These are phyloP conservation scores for Leishmania martiniquensis DNA, from an alignment of 208 protist species.

Conservation along the genomic window DNA sequence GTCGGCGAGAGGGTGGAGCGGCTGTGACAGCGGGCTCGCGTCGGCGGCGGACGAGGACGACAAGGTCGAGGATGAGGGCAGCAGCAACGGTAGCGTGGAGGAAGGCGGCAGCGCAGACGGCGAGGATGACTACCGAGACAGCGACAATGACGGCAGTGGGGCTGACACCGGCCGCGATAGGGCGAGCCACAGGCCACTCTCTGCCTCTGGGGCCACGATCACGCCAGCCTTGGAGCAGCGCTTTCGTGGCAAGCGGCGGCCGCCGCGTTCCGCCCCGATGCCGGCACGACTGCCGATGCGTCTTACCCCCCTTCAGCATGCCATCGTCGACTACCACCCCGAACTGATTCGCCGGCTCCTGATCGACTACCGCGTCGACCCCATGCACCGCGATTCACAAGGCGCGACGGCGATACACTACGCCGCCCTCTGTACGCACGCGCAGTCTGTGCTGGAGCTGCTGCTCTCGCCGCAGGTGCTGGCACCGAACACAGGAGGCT, in stretches of 20 bases:
- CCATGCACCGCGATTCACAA: slow-evolving; percentile 69
- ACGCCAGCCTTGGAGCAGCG: background rate
- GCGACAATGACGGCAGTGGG: background rate
- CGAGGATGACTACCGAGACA: background rate
- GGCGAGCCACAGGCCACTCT: background rate
- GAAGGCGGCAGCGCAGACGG: background rate
- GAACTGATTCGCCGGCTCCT: slow-evolving; percentile 80
- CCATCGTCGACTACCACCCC: slow-evolving; percentile 81
- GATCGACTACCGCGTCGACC: slow-evolving; percentile 70
- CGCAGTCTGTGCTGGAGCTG: slow-evolving; percentile 56
- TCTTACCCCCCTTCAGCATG: slow-evolving; percentile 73
- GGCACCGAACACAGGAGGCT: background rate
- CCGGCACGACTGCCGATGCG: slow-evolving; percentile 43
- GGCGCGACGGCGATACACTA: slow-evolving; percentile 87
- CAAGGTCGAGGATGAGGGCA: background rate
- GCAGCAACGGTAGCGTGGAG: background rate
- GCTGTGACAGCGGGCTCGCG: background rate
- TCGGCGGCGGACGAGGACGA: background rate
- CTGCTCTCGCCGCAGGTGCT: slow-evolving; percentile 43
- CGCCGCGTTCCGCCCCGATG: slow-evolving; percentile 7
- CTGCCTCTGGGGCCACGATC: background rate
- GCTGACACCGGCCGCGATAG: background rate
- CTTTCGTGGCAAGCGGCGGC: background rate
- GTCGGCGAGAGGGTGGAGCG: background rate
- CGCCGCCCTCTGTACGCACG: slow-evolving; percentile 46